Evolutionary conservation across 2,329 filamentous ascomycete genomes (phyloP).

Genomic region (Pseudomassariella vexata): DNA sequence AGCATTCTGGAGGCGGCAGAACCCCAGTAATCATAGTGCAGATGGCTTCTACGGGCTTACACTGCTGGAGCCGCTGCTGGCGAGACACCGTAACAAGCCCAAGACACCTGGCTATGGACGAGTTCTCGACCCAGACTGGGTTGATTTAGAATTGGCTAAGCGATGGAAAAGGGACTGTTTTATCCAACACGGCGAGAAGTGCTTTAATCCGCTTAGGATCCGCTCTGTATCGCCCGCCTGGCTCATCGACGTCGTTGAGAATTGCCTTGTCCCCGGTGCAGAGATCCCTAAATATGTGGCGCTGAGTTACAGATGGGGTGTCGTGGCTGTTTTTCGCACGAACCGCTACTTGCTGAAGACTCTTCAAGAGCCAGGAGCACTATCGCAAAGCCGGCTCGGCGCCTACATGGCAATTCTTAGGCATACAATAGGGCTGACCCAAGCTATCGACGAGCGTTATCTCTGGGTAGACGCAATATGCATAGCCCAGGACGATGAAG

Average conservation of each 20-base stretch:
- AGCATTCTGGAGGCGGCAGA: too few species aligned
- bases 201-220: slow-evolving; percentile 1
- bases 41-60: too few species aligned
- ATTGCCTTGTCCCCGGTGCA: background rate
- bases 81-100: too few species aligned
- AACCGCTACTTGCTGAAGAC: background rate
- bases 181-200: background rate
- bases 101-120: background rate
- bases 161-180: slow-evolving; percentile 2
- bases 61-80: too few species aligned
- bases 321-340: background rate
- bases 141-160: background rate
- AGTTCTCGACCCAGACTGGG: slow-evolving; percentile 2
- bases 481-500: slow-evolving; percentile 3
- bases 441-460: slow-evolving; percentile 1
- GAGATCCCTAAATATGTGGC: background rate
- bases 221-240: background rate
- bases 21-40: too few species aligned
- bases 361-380: background rate
- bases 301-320: slow-evolving; percentile 3
- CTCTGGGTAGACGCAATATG: slow-evolving; percentile 5
- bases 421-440: background rate
- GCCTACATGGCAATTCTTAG: background rate
- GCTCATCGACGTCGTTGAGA: slow-evolving; percentile 1
- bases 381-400: background rate